A percentile compares a stretch with the other conserved stretches of the same genome.
phyloP scores from a whole-genome alignment of 2,329 filamentous ascomycete species.

The Aspergillus novoparasiticus region DNA sequence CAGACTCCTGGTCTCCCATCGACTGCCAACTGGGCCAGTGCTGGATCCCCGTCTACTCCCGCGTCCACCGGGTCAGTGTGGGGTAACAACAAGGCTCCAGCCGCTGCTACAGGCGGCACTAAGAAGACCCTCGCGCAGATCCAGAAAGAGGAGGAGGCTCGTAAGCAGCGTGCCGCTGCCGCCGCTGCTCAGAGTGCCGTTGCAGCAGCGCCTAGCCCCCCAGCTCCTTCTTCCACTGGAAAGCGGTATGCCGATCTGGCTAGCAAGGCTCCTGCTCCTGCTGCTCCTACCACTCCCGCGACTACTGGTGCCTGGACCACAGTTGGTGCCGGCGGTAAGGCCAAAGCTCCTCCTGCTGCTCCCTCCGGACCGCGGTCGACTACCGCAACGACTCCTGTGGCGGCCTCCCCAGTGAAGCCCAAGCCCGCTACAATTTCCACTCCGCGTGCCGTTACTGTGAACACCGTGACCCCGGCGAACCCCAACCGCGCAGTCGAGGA shows the following conservation, averaged over 20 bases:
- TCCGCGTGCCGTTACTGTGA: conserved; percentile 49
- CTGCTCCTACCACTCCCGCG: conserved; percentile 44
- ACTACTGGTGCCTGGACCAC: conserved; percentile 78
- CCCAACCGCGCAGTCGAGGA: conserved; percentile 77
- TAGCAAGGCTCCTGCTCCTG: conserved; percentile 67
- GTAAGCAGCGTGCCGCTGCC: conserved; percentile 72
- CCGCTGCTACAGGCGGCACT: conserved; percentile 44
- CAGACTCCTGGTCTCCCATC: conserved; percentile 80
- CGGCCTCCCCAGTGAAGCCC: conserved; percentile 47
- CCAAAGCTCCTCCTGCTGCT: conserved; percentile 67
- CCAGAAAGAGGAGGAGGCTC: conserved; percentile 89
- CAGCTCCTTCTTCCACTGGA: conserved; percentile 52
- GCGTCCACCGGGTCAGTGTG: conserved; percentile 52
- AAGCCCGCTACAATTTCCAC: conserved; percentile 60
- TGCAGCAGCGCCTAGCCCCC: conserved; percentile 42
- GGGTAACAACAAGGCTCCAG: conserved; percentile 51
- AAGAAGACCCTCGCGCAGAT: conserved; percentile 97
- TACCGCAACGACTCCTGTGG: conserved; percentile 43
- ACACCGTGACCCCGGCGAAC: conserved; percentile 46
- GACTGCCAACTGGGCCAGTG: conserved; percentile 84
- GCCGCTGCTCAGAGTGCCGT: conserved; percentile 50
- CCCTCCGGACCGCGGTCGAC: conserved; percentile 51
- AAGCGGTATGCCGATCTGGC: conserved; percentile 97
- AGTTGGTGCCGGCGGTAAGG: conserved; percentile 89
- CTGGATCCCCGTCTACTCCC: conserved; percentile 68